Conservation (phyloP, 768 basidiomycete genomes). For the Lentinula guzmanii region DNA sequence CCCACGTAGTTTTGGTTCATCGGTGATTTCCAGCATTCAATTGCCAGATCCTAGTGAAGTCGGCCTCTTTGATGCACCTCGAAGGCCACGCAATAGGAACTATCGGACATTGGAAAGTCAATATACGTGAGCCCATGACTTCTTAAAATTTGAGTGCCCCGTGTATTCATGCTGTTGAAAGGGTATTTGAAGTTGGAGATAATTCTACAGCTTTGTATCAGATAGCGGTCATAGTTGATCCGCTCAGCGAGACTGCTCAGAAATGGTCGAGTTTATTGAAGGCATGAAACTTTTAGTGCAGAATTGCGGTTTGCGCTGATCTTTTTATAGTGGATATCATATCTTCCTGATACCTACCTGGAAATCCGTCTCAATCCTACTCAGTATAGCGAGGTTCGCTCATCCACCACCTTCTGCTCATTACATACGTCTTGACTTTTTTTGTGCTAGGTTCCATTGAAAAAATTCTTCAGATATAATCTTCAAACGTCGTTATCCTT, state of each 20-base stretch:
- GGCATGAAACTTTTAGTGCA: conserved; percentile 28
- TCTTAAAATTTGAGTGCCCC: neutral
- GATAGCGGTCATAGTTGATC: conserved; percentile 74
- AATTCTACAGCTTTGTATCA: conserved; percentile 60
- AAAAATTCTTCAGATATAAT: conserved; percentile 87
- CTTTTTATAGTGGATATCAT: conserved; percentile 49
- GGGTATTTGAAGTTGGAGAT: conserved; percentile 68
- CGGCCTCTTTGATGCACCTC: conserved; percentile 66
- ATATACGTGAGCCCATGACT: conserved; percentile 49
- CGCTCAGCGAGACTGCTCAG: conserved; percentile 79
- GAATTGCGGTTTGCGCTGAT: neutral
- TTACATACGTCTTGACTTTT: neutral
- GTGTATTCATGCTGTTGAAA: conserved; percentile 21
- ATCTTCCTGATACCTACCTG: conserved; percentile 58
- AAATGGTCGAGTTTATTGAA: conserved; percentile 78
- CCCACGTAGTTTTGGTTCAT: conserved; percentile 60
- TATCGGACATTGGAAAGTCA: conserved; percentile 56
- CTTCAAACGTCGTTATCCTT: conserved; percentile 53
- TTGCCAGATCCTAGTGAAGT: conserved; percentile 67
- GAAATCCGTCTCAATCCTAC: conserved; percentile 79
- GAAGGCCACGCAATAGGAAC: conserved; percentile 48
- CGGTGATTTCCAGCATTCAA: conserved; percentile 66
- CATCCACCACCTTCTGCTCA: neutral
- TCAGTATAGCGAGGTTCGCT: conserved; percentile 56
- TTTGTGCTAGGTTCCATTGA: conserved; percentile 67